Percentiles rank a stretch among this genome's conserved stretches.
These are phyloP conservation scores for Clarireedia homoeocarpa DNA, from an alignment of 2,329 filamentous ascomycete species.

Conservation along the genomic window DNA sequence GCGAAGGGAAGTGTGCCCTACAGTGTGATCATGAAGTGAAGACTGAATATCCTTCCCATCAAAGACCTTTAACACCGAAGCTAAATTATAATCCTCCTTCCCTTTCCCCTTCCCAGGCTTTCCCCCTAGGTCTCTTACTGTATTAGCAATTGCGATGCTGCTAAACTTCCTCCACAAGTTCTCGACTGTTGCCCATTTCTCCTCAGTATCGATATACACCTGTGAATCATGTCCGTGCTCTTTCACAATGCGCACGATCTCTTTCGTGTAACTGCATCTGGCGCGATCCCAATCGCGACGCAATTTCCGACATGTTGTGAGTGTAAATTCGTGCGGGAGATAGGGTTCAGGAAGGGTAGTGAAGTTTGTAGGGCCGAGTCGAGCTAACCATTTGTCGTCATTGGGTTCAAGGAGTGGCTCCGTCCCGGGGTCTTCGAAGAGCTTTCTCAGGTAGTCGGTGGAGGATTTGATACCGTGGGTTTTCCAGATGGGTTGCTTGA, in stretches of 20 bases:
- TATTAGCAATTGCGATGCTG: neutral
- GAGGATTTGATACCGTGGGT: neutral
- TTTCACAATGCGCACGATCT: neutral
- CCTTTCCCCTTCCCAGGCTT: neutral
- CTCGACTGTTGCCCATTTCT: neutral
- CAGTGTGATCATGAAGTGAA: too few species aligned
- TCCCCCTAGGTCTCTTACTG: neutral
- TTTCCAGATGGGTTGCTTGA: constrained; percentile 1
- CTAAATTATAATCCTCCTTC: neutral
- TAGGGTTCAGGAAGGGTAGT: neutral
- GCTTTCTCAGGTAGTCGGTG: neutral
- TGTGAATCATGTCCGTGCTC: neutral
- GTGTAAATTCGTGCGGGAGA: neutral
- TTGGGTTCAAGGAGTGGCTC: neutral
- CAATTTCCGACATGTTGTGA: neutral
- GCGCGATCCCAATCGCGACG: constrained; percentile 2
- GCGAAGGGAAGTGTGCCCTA: too few species aligned
- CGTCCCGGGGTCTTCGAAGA: constrained; percentile 7
- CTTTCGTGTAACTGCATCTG: neutral
- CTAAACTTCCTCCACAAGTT: neutral
- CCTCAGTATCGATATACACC: neutral
- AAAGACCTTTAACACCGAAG: too few species aligned
- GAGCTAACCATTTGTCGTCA: neutral
- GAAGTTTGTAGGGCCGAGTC: neutral
- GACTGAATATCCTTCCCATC: neutral